Evolutionary conservation across 257 asterid genomes (phyloP), one percentile per base, ranked within the genome.

Genomic region (Asclepias syriaca): DNA sequence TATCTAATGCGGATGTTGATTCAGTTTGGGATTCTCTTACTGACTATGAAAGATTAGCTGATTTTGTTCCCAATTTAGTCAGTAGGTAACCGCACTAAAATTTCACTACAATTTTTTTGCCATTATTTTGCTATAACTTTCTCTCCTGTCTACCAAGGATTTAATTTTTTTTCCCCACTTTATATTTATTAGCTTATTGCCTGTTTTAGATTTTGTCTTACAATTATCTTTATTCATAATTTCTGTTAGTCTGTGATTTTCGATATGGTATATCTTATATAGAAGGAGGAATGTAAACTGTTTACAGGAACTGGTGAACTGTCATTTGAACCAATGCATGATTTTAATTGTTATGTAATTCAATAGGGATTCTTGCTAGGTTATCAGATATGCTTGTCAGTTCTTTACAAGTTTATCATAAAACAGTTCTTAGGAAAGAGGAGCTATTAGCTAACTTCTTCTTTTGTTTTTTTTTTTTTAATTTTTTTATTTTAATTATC

Each of bases 51-150:
- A 85, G 95, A 82, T 96, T 93, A 43, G 96, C 98, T 49, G 96
- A 93, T 89, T 93, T 91, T 84, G 85, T 93, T 75, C 97, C 98
- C 27, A 93, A 93, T 89, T 96, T 93, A 55, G 92, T 93, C 54
- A 81, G 81, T 83, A 89, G 98, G 98, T 93, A 68, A 59, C 18
- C 5, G 16, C 16, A 4, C 51, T 18, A 34, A 48, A 18, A 18
- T 32, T 49, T 13, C 43, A 40, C 2, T 24, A 24, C 16, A 60
- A 27, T 27, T 27, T 32, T 11, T 24, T 11, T 12, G 19, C 19
- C 40, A 15, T 51, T 39, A 32, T 61, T 61, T 61, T 63, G 24
- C 43, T 65, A 45, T 15, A 12, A 65, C 21, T 65, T 65, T 59
- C 40, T 29, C 32, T n/a, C 64, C 29, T 22, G 10, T 22, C 24